A percentile compares a stretch with the other conserved stretches of the same genome.
Conservation (phyloP, 2,329 filamentous ascomycete genomes). For the Hymenoscyphus scutula region DNA sequence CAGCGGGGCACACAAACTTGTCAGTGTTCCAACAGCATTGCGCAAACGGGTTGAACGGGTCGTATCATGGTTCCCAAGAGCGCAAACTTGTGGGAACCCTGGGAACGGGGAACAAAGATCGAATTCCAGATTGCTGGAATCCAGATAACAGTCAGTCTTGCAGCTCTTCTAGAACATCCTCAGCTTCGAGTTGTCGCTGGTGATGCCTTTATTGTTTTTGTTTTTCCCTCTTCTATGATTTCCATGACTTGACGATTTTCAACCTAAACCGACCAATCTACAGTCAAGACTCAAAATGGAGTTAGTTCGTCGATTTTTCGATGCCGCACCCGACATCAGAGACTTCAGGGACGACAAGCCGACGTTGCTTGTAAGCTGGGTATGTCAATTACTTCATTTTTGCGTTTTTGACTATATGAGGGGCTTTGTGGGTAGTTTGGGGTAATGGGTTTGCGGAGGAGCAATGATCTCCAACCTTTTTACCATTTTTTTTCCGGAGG, state of each 20-base stretch:
- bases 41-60: too few species aligned
- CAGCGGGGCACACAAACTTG: neutral
- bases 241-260: neutral
- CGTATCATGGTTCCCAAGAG: neutral
- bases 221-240: neutral
- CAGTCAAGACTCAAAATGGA: slow-evolving; percentile 28
- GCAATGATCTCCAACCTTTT: neutral
- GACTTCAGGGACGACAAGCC: slow-evolving; percentile 63
- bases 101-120: neutral
- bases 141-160: neutral
- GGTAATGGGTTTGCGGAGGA: neutral
- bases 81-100: neutral
- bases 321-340: slow-evolving; percentile 26
- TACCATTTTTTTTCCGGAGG: neutral
- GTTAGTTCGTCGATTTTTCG: slow-evolving; percentile 25
- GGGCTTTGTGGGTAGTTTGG: neutral
- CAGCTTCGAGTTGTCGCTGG: neutral
- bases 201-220: neutral
- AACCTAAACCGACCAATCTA: neutral
- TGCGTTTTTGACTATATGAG: neutral
- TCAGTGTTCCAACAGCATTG: neutral
- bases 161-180: neutral
- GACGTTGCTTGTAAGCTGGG: slow-evolving; percentile 85
- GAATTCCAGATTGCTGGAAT: neutral
- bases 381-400: slow-evolving; percentile 1